phyloP scores from a whole-genome alignment of 306 rosid genomes.

The Acmispon strigosus region DNA sequence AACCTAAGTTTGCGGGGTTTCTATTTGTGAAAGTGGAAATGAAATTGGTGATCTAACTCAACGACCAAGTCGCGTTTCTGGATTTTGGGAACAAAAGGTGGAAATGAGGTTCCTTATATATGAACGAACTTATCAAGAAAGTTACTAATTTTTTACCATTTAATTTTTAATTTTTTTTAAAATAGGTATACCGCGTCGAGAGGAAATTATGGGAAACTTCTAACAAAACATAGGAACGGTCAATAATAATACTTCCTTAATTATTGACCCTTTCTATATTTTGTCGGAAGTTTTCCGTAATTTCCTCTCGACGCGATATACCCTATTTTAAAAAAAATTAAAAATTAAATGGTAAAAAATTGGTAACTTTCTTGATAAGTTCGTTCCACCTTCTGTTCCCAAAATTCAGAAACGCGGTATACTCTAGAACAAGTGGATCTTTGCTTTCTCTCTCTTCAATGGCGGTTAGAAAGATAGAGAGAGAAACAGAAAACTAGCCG shows the following conservation, averaged over 20 bases:
- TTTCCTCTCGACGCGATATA: too few species aligned
- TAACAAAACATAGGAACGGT: neutral
- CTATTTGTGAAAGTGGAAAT: neutral
- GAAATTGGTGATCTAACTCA: too few species aligned
- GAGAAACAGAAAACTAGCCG: slow-evolving; percentile 58
- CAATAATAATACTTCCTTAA: too few species aligned
- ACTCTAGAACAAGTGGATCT: too few species aligned
- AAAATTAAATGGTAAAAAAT: too few species aligned
- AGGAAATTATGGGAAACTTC: slow-evolving; percentile 55
- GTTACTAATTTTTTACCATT: neutral
- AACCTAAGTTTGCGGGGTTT: neutral
- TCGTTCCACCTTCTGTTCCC: too few species aligned
- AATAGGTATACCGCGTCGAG: slow-evolving; percentile 19
- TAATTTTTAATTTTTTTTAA: neutral
- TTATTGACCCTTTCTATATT: too few species aligned
- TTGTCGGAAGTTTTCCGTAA: too few species aligned
- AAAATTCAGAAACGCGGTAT: too few species aligned
- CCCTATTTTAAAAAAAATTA: too few species aligned
- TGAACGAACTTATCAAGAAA: neutral
- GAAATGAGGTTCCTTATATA: neutral
- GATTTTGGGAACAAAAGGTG: neutral
- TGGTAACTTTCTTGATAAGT: too few species aligned
- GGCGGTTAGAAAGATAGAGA: slow-evolving; percentile 48
- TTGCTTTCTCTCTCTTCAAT: neutral
- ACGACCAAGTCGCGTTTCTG: too few species aligned